Evolutionary conservation across 139 green algal genomes (phyloP), one percentile per base, ranked within the genome.

Genomic region (Gonium pectorale): DNA sequence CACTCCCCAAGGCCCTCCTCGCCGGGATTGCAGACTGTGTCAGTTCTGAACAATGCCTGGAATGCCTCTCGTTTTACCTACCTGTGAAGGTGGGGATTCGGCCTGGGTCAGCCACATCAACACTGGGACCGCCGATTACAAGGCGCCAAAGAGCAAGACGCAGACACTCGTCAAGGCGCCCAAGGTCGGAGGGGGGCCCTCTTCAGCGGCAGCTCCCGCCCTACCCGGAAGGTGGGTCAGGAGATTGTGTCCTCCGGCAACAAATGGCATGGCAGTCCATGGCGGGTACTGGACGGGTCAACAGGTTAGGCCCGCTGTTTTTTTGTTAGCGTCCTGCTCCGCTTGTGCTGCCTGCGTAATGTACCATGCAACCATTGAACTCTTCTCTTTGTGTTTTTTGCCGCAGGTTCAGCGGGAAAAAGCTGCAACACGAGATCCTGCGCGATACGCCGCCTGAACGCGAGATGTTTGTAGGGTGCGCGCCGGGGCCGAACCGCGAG

Each of bases 371-470:
- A n/a, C n/a, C n/a, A n/a, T n/a, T n/a, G n/a, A n/a, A n/a, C n/a
- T n/a, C n/a, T n/a, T n/a, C n/a, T n/a, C n/a, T n/a, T n/a, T n/a
- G n/a, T n/a, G n/a, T n/a, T n/a, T n/a, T n/a, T n/a, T n/a, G n/a
- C 22, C 49, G 26, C 72, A 88, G 83, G 43, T 88, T 88, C 73
- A 79, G 70, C 38, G 83, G 83, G 19, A 88, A 80, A 41, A 78
- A 80, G 43, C 40, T 88, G 64, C 54, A 70, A n/a, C 43, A 59
- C 3, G 66, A 86, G 38, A 79, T 83, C 43, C n/a, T 64, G 31
- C 72, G 56, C 3, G 77, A 74, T 24, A 52, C 78, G 11, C 78
- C 78, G 22, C 15, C 67, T 5, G 64, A 84, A 54, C 60, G 83
- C 24, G 83, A 88, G 3, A n/a, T 80, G 64, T 88, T 46, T 26